Conservation (phyloP, 2,329 filamentous ascomycete genomes). For the Westerdykella aurantiaca region DNA sequence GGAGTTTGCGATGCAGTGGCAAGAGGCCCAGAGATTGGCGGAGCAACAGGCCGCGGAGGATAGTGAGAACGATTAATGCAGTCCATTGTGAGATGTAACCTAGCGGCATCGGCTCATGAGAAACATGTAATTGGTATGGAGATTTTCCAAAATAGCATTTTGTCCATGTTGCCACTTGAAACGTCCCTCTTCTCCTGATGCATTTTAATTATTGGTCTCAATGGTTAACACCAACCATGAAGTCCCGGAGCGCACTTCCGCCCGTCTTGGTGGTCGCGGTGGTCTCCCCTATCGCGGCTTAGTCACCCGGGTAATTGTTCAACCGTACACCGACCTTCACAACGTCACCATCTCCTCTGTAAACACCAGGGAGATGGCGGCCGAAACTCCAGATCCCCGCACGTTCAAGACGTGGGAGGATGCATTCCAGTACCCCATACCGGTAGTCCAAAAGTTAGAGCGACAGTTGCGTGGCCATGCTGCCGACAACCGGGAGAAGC, state of each 20-base stretch:
- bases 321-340: background rate
- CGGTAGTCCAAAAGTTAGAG: conserved; percentile 57
- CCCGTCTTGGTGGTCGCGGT: no score
- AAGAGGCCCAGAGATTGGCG: conserved; percentile 40
- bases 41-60: conserved; percentile 38
- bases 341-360: conserved; percentile 4
- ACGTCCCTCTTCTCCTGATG: no score
- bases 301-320: background rate
- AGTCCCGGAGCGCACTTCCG: no score
- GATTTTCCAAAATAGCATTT: no score
- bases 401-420: conserved; percentile 59
- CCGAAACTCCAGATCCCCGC: conserved; percentile 52
- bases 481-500: conserved; percentile 59
- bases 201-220: no score
- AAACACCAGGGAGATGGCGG: conserved; percentile 40
- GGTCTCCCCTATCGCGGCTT: no score
- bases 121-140: no score
- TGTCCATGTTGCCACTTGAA: no score
- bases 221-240: no score
- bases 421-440: conserved; percentile 61
- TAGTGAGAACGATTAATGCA: conserved; percentile 28
- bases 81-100: no score
- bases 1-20: conserved; percentile 54
- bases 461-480: conserved; percentile 59
- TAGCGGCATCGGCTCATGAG: no score